Evolutionary conservation across 179 eudicot species (phyloP), one percentile per base, ranked within the genome.

Genomic region (Actinidia arguta): DNA sequence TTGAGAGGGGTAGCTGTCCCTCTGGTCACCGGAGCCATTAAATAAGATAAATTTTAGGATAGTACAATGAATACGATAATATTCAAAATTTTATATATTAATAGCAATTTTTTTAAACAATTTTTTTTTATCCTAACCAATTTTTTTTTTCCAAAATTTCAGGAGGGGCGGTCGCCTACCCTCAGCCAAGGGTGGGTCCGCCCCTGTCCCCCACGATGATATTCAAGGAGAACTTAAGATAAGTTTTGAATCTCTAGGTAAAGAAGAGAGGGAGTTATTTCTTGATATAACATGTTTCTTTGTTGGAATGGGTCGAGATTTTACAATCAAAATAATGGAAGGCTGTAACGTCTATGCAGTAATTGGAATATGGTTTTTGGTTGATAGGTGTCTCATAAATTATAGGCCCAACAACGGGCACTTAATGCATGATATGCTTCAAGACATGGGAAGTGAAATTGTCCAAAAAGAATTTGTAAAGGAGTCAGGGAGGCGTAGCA

Each of bases 401-500:
- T 14, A 16, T 27, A n/a, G 5, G 9, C 13, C 0, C 17, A 1
- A 4, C 1, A 8, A 7, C 25, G 2, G n/a, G 10, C 25, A 42
- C 8, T 5, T 44, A 25, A 46, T 44, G 52, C 54, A 46, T n/a
- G 52, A 70, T 46, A 70, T 20, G 5, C 5, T 74, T 25, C 13
- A 24, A 18, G 44, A 25, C 61, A 51, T 52, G 63, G 63, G 46
- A 0, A 75, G 78, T 12, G 78, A 52, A 27, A 54, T 54, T 1
- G 62, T 80, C 8, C 58, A 78, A 1, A 42, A 70, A 72, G 48
- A 75, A 18, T 79, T 46, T 10, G 59, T 42, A 0, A 36, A 20
- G 11, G 72, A 75, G 5, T 64, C 59, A 4, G 64, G 72, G 79
- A 76, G 17, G 4, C 44, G 64, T 1, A 75, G 78, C 36, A 70